A percentile compares a stretch with the other conserved stretches of the same genome.
Conservation (phyloP, 2,329 filamentous ascomycete genomes). For the Talaromyces amestolkiae region DNA sequence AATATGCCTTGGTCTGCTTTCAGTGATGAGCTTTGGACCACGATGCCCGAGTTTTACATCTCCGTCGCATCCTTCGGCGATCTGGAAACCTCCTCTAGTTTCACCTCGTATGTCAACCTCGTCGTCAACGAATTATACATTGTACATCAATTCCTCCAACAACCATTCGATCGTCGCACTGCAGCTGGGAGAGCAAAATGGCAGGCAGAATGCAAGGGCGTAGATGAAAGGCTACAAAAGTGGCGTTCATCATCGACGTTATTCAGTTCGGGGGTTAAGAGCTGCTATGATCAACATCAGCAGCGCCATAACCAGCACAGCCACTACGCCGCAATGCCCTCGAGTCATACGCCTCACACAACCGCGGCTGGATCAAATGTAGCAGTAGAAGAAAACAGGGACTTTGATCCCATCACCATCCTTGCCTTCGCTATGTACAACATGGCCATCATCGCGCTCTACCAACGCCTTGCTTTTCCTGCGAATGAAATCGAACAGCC, state of each 20-base stretch:
- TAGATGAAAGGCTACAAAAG: conserved; percentile 9
- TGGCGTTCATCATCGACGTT: neutral
- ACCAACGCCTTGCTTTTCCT: conserved; percentile 7
- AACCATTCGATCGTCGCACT: conserved; percentile 9
- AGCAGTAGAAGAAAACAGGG: neutral
- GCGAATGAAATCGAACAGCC: conserved; percentile 5
- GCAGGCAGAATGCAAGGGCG: conserved; percentile 7
- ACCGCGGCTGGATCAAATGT: neutral
- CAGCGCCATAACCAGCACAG: neutral
- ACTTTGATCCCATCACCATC: conserved; percentile 6
- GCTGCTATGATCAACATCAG: neutral
- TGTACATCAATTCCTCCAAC: conserved; percentile 10
- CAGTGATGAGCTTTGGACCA: neutral
- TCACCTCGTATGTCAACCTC: conserved; percentile 2
- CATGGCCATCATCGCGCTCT: conserved; percentile 4
- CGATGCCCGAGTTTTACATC: neutral
- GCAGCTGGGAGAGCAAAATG: conserved; percentile 5
- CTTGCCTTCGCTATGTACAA: conserved; percentile 1
- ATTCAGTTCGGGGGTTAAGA: neutral
- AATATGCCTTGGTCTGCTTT: neutral
- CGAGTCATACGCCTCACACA: neutral
- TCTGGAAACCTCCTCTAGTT: neutral
- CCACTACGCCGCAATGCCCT: neutral
- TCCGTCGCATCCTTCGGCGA: neutral
- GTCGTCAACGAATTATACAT: conserved; percentile 7